Conservation (phyloP, 176 grass and related monocot genomes). For the Oryza rufipogon region DNA sequence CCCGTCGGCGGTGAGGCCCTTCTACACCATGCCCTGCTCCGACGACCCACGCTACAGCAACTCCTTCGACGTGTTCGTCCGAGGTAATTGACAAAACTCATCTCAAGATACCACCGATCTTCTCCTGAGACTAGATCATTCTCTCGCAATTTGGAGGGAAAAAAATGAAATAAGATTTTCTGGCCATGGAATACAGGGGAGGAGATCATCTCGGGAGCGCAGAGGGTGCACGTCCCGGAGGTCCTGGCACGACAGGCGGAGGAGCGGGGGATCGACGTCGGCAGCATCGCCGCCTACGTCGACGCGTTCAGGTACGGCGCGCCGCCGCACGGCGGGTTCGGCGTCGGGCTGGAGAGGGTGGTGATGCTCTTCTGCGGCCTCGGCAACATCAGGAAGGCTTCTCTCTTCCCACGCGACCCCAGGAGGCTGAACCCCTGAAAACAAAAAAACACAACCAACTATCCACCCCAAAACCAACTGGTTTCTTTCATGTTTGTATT, state of each 20-base stretch:
- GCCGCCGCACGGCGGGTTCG: conserved; percentile 75
- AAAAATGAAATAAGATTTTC: too few relatives aligned
- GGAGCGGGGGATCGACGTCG: conserved; percentile 56
- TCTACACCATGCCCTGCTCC: conserved; percentile 87
- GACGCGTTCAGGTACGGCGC: conserved; percentile 71
- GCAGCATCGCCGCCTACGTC: conserved; percentile 60
- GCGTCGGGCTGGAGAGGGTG: conserved; percentile 70
- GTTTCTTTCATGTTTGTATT: background rate
- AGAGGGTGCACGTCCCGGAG: conserved; percentile 64
- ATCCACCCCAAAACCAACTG: too few relatives aligned
- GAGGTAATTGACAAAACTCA: conserved; percentile 28
- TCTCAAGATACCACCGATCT: too few relatives aligned
- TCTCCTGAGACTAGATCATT: too few relatives aligned
- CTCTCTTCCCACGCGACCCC: conserved; percentile 78
- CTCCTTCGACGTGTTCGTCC: conserved; percentile 80
- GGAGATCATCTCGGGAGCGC: conserved; percentile 84
- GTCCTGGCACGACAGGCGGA: conserved; percentile 51
- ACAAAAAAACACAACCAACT: too few relatives aligned
- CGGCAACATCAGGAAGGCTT: conserved; percentile 64
- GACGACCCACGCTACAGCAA: conserved; percentile 65
- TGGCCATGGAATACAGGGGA: conserved; percentile 42
- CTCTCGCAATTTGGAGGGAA: too few relatives aligned
- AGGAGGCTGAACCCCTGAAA: conserved; percentile 51
- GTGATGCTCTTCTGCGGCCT: conserved; percentile 84
- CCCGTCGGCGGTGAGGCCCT: conserved; percentile 71